phyloP scores from a whole-genome alignment of 768 basidiomycete genomes.

The Lactifluus volemus region DNA sequence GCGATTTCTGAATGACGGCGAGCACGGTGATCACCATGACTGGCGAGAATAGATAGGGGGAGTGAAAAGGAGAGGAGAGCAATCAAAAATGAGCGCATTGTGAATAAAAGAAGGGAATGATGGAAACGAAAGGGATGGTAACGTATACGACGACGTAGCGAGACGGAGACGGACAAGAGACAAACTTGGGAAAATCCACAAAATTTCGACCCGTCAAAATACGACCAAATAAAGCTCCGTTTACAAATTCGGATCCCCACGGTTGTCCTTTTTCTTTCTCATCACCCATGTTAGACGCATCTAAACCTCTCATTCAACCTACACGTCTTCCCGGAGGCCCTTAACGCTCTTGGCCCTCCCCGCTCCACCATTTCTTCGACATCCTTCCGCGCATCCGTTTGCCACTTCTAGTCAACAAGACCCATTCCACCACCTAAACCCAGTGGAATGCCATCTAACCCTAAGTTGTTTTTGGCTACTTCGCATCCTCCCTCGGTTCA shows the following conservation, averaged over 20 bases:
- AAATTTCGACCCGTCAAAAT: not conserved
- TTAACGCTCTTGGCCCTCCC: constrained; percentile 13
- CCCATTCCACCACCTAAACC: constrained; percentile 9
- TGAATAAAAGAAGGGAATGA: not conserved
- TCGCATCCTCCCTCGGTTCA: not conserved
- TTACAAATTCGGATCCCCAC: not conserved
- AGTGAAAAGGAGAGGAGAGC: constrained; percentile 12
- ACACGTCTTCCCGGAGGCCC: constrained; percentile 7
- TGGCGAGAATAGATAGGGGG: constrained; percentile 1
- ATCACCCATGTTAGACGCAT: not conserved
- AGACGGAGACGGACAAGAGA: not conserved
- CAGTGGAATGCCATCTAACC: constrained; percentile 19
- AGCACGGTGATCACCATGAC: not conserved
- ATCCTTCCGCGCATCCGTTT: constrained; percentile 4
- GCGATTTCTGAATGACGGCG: constrained; percentile 11
- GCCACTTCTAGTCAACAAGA: constrained; percentile 13
- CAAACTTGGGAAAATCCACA: too few relatives aligned
- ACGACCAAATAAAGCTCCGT: not conserved
- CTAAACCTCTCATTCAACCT: not conserved
- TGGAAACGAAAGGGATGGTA: not conserved
- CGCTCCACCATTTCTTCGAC: not conserved
- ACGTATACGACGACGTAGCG: not conserved
- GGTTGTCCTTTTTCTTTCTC: not conserved
- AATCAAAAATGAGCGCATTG: constrained; percentile 11
- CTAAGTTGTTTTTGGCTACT: constrained; percentile 13